Evolutionary conservation across 805 yeast genomes (phyloP), one percentile per base, ranked within the genome.

Genomic region (Hagleromyces aurorensis): DNA sequence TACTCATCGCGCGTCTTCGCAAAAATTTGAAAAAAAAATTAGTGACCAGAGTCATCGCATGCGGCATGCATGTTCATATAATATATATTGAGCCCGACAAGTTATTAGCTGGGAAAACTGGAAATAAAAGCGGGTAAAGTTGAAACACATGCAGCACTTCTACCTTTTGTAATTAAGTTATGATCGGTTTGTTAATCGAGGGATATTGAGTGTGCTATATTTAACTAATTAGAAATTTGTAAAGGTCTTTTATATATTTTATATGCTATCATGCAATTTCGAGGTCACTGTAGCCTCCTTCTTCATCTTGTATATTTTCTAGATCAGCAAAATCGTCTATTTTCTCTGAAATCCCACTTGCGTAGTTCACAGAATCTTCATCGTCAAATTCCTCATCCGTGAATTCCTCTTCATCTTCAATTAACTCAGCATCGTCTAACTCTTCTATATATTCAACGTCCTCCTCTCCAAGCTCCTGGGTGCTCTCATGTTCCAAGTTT

Each of bases 391-490:
- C 12, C 22, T 31, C 32, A 19, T 29, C 31, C 15, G 26, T 22
- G 4, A 27, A 14, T 13, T 32, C 32, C 21, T 27, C 19, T 12
- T 32, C 39, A 23, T 34, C 34, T 18, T 62, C 74, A 23, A 69
- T 57, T 19, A 61, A 52, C 4, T 55, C 62, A 4, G 64, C 69
- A 35, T 63, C 69, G 27, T 65, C 71, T 15, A 78, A 50, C 43
- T 78, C 87, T 55, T 79, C 89, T 14, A 73, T 61, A 45, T 78
- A 78, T 43, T 79, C 87, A n/a, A 78, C 79, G 29, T 68, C 76
- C 29, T 64, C 61, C 27, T 61, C 70, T 55, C 34, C 57, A 10
- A 41, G 57, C n/a, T 38, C 52, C 6, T 46, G 60, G 4, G 43
- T 57, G 6, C 51, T 57, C 14, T 54, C 53, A 12, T 54, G 59